Evolutionary conservation across 192 early-diverging fungal species (phyloP).

Genomic region (Coemansia sp.): DNA sequence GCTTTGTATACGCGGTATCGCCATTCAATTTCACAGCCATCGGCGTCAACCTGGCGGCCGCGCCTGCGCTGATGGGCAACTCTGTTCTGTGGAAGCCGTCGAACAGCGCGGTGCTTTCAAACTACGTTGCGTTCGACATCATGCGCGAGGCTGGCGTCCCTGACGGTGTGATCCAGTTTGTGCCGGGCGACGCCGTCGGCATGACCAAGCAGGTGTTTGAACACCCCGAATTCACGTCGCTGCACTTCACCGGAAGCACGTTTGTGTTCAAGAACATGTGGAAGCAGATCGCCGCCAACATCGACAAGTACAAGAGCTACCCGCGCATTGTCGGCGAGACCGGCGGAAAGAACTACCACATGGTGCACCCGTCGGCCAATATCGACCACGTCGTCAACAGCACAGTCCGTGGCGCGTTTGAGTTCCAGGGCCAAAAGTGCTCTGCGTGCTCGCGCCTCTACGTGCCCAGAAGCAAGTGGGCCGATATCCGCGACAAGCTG

Average conservation of each 20-base stretch:
- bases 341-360: slow-evolving; percentile 99
- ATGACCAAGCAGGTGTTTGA: slow-evolving; percentile 79
- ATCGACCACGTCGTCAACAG: slow-evolving; percentile 76
- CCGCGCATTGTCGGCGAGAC: slow-evolving; percentile 98
- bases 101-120: slow-evolving; percentile 80
- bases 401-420: slow-evolving; percentile 91
- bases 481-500: slow-evolving; percentile 69
- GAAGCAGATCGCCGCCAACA: slow-evolving; percentile 87
- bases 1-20: slow-evolving; percentile 96
- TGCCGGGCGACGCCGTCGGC: slow-evolving; percentile 83
- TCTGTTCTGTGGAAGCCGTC: slow-evolving; percentile 98
- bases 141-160: slow-evolving; percentile 94
- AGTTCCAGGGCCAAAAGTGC: slow-evolving; percentile 99
- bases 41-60: slow-evolving; percentile 89
- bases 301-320: slow-evolving; percentile 87
- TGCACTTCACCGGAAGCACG: slow-evolving; percentile 97
- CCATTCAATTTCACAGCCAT: slow-evolving; percentile 99
- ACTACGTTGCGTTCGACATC: slow-evolving; percentile 88
- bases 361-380: slow-evolving; percentile 78
- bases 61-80: slow-evolving; percentile 97
- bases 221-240: slow-evolving; percentile 89
- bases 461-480: slow-evolving; percentile 79
- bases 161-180: slow-evolving; percentile 95
- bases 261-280: slow-evolving; percentile 91
- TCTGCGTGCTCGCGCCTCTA: slow-evolving; percentile 92